Conservation (phyloP, 225 moss, liverwort and hornwort genomes). For the Marchantia polymorpha region DNA sequence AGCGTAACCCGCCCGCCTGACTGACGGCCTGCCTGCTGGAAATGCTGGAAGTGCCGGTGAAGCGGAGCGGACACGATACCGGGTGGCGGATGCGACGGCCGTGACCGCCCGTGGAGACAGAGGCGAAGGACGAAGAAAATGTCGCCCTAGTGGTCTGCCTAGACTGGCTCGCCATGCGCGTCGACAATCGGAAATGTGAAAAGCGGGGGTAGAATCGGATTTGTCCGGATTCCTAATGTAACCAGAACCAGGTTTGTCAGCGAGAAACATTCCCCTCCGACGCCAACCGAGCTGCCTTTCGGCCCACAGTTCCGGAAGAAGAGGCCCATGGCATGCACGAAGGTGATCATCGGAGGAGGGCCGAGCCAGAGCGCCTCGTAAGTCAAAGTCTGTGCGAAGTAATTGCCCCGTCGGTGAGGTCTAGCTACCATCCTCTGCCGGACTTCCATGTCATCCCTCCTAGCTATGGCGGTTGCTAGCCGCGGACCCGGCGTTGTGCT, state of each 20-base stretch:
- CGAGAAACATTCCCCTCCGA: neutral
- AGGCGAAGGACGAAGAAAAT: neutral
- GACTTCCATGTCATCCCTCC: constrained; percentile 8
- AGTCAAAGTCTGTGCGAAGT: neutral
- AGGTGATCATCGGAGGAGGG: neutral
- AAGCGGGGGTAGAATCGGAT: too few relatives aligned
- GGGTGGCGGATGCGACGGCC: neutral
- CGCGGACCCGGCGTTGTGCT: neutral
- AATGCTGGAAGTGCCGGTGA: neutral
- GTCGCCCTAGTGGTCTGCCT: neutral
- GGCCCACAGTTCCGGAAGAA: neutral
- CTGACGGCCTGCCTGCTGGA: neutral
- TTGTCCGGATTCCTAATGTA: too few relatives aligned
- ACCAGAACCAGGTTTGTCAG: neutral
- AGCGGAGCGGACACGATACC: neutral
- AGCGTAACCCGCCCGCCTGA: neutral
- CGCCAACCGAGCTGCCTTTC: neutral
- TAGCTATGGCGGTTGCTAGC: neutral
- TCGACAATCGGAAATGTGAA: neutral
- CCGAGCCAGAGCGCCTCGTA: neutral
- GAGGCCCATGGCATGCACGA: neutral
- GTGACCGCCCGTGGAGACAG: neutral
- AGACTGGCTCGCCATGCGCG: neutral
- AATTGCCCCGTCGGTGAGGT: neutral
- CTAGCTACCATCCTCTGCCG: neutral